Conservation (phyloP, 495 filamentous ascomycete genomes). For the Aspergillus ellipticus region DNA sequence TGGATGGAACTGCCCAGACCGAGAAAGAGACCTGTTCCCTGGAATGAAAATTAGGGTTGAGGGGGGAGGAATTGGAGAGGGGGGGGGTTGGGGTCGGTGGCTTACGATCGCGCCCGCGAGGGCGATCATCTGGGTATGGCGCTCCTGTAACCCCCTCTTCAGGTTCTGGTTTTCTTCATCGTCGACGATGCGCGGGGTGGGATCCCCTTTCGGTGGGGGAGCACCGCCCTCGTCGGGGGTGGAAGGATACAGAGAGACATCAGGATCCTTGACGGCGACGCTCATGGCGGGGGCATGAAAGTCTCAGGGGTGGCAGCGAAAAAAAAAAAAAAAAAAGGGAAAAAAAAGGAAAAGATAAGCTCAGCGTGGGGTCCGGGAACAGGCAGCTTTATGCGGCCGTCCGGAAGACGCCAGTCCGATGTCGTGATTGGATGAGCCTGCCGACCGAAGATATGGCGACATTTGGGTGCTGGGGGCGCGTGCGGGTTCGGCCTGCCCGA, state of each 20-base stretch:
- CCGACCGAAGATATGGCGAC: no score
- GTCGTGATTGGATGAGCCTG: no score
- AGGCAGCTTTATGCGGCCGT: neutral
- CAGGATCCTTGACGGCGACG: neutral
- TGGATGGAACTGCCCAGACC: conserved; percentile 56
- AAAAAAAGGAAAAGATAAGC: neutral
- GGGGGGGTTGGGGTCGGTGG: neutral
- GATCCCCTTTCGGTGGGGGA: neutral
- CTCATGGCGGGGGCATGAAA: neutral
- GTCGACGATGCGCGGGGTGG: conserved; percentile 8
- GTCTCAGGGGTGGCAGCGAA: no score
- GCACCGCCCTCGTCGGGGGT: neutral
- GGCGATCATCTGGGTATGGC: conserved; percentile 58
- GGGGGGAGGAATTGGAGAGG: neutral
- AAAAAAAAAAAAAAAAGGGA: neutral
- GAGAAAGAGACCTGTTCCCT: conserved; percentile 61
- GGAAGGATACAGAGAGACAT: neutral
- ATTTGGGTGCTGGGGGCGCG: no score
- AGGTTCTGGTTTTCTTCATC: conserved; percentile 21
- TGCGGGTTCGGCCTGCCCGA: no score
- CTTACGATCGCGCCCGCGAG: conserved; percentile 54
- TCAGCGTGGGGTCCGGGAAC: neutral
- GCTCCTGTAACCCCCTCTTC: conserved; percentile 33
- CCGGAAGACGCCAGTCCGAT: neutral
- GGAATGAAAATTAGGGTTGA: neutral